Conservation (phyloP, 352 stramenopile genomes). For the Phytophthora litchii region DNA sequence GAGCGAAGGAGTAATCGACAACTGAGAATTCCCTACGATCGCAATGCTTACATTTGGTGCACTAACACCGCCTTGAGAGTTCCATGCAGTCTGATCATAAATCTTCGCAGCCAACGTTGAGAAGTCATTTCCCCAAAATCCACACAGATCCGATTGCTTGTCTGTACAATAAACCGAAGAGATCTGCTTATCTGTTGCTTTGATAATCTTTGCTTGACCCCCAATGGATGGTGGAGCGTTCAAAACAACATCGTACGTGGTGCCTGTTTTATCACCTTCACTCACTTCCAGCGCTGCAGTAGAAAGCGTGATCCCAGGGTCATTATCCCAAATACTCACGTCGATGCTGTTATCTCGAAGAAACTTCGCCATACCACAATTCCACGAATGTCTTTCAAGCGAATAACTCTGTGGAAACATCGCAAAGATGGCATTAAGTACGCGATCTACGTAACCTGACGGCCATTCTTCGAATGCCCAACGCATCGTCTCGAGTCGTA, state of each 20-base stretch:
- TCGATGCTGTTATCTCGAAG: conserved; percentile 44
- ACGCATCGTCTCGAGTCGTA: conserved; percentile 61
- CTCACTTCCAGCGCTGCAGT: conserved; percentile 36
- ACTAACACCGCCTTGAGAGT: background rate
- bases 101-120: conserved; percentile 32
- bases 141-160: conserved; percentile 45
- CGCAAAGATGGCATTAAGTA: conserved; percentile 46
- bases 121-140: conserved; percentile 51
- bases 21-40: conserved; percentile 50
- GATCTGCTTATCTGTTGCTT: conserved; percentile 1
- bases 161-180: conserved; percentile 37
- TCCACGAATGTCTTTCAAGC: conserved; percentile 63
- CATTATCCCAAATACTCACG: conserved; percentile 83
- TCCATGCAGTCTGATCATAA: conserved; percentile 37
- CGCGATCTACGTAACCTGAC: conserved; percentile 43
- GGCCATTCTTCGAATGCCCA: conserved; percentile 71
- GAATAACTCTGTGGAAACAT: conserved; percentile 60
- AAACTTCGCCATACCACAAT: conserved; percentile 63
- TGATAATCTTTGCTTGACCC: conserved; percentile 12
- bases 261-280: conserved; percentile 28
- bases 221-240: conserved; percentile 55
- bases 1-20: conserved; percentile 55
- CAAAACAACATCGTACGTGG: conserved; percentile 64
- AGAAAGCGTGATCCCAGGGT: conserved; percentile 71
- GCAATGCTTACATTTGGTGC: conserved; percentile 64